These are phyloP conservation scores for Moniliophthora roreri DNA, from an alignment of 1,284 basidiomycete genomes.

Conservation along the genomic window DNA sequence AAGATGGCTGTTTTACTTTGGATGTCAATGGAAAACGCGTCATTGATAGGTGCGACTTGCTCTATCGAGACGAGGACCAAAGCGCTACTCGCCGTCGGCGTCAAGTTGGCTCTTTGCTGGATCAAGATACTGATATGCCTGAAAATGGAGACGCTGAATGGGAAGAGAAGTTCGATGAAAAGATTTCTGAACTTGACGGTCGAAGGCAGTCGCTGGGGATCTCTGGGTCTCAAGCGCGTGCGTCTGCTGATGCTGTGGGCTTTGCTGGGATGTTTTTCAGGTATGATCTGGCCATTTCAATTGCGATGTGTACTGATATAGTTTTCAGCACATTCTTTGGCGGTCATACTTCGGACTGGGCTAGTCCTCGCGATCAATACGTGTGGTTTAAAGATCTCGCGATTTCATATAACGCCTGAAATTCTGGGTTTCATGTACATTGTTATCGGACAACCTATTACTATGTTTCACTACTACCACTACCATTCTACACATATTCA, in stretches of 20 bases:
- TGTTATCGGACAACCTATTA: no score
- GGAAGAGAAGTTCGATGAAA: no score
- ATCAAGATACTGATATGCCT: no score
- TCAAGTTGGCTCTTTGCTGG: no score
- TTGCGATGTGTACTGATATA: not conserved
- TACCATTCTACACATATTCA: no score
- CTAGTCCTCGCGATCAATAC: constrained; percentile 70
- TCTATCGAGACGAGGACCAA: constrained; percentile 47
- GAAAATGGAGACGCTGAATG: no score
- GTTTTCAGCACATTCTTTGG: constrained; percentile 73
- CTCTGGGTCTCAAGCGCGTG: no score
- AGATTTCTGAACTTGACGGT: no score
- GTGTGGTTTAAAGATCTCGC: constrained; percentile 73
- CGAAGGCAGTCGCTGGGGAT: no score
- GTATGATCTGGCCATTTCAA: constrained; percentile 31
- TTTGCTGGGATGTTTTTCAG: constrained; percentile 76
- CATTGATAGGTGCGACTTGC: constrained; percentile 56
- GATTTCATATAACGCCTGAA: constrained; percentile 24
- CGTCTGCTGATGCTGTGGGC: constrained; percentile 32
- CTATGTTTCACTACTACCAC: no score
- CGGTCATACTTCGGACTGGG: constrained; percentile 63
- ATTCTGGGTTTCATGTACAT: no score
- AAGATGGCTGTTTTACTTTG: constrained; percentile 49
- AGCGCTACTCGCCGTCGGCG: no score
- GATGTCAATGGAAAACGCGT: constrained; percentile 54